Evolutionary conservation across 2,329 filamentous ascomycete genomes (phyloP).

Genomic region (Helotiales sp.): DNA sequence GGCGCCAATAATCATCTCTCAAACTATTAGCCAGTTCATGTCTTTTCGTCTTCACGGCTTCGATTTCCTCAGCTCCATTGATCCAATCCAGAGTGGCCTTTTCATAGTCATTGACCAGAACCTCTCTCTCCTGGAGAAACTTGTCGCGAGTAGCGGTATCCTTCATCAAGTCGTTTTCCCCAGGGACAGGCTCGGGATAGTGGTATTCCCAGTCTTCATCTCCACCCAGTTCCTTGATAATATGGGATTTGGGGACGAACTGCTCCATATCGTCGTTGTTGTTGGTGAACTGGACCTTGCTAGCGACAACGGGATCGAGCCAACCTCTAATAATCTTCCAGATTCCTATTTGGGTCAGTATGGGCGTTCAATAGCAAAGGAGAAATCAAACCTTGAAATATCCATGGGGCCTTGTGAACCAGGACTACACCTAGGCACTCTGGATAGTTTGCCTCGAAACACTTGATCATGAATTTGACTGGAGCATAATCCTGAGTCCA

Average conservation of each 20-base stretch:
- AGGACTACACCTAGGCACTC: constrained; percentile 88
- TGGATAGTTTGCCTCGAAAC: constrained; percentile 98
- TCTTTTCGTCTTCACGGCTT: constrained; percentile 61
- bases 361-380: constrained; percentile 35
- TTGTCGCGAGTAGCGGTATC: constrained; percentile 65
- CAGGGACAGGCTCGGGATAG: constrained; percentile 75
- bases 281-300: constrained; percentile 93
- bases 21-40: constrained; percentile 66
- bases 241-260: constrained; percentile 72
- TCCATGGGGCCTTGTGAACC: constrained; percentile 95
- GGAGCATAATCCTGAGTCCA: constrained; percentile 78
- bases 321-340: constrained; percentile 96
- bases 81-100: constrained; percentile 79
- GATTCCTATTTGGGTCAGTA: constrained; percentile 61
- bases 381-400: constrained; percentile 75
- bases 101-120: constrained; percentile 76
- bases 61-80: constrained; percentile 45
- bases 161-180: constrained; percentile 79
- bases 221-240: constrained; percentile 85
- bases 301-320: constrained; percentile 94
- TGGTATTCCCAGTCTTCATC: constrained; percentile 83
- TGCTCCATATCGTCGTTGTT: constrained; percentile 76
- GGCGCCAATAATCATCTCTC: constrained; percentile 79
- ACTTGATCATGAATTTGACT: constrained; percentile 99
- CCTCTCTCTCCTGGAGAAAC: constrained; percentile 66